phyloP scores from a whole-genome alignment of 2,329 filamentous ascomycete genomes.

The Colletotrichum tofieldiae region DNA sequence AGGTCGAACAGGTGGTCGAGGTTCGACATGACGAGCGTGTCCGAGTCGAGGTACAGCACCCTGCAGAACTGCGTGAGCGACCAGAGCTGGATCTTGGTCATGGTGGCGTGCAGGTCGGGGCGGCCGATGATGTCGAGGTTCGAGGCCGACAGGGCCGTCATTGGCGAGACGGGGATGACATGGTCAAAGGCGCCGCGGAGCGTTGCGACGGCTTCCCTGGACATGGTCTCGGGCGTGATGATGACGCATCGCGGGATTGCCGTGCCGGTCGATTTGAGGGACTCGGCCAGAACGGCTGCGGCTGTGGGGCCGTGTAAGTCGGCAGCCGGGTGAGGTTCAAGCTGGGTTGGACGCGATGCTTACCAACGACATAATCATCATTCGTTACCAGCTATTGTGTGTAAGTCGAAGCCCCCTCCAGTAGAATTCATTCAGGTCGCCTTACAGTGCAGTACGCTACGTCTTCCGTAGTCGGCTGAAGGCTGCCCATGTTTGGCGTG shows the following conservation, averaged over 20 bases:
- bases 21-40: slow-evolving; percentile 72
- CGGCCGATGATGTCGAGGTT: slow-evolving; percentile 80
- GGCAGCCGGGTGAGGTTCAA: neutral
- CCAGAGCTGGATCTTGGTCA: slow-evolving; percentile 81
- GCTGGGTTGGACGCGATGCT: neutral
- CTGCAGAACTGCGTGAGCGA: slow-evolving; percentile 72
- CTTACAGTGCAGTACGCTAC: slow-evolving; percentile 36
- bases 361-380: slow-evolving; percentile 44
- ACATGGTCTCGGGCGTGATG: slow-evolving; percentile 36
- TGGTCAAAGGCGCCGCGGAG: slow-evolving; percentile 36
- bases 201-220: slow-evolving; percentile 8
- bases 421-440: too few species aligned
- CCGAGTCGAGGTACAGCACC: slow-evolving; percentile 71
- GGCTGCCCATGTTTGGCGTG: slow-evolving; percentile 29
- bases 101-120: slow-evolving; percentile 76
- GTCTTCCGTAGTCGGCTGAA: slow-evolving; percentile 6
- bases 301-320: slow-evolving; percentile 14
- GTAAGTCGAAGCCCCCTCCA: neutral
- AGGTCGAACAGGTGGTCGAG: slow-evolving; percentile 82
- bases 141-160: slow-evolving; percentile 45
- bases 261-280: slow-evolving; percentile 40
- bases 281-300: slow-evolving; percentile 43
- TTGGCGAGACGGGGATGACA: slow-evolving; percentile 38
- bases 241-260: slow-evolving; percentile 38
- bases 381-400: slow-evolving; percentile 42